Evolutionary conservation across 768 basidiomycete species (phyloP).

Genomic region (Mycena maculata): DNA sequence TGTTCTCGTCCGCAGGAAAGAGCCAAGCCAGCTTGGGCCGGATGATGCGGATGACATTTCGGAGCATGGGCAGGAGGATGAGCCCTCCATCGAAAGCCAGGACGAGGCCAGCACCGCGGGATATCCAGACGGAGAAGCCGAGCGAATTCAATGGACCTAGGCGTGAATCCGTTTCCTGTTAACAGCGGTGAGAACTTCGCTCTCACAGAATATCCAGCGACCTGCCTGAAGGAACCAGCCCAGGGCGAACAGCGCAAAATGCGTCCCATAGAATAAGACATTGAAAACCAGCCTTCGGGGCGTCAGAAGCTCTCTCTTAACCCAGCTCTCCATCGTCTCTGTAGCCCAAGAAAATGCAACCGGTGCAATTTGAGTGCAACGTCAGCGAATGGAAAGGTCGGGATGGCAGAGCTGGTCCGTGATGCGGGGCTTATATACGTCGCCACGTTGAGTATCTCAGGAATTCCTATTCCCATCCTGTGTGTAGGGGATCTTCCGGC

Average conservation of each 20-base stretch:
- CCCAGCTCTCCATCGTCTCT: conserved; percentile 74
- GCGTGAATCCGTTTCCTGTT: conserved; percentile 68
- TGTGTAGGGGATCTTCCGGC: too few relatives aligned
- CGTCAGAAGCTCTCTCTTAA: conserved; percentile 74
- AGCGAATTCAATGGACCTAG: conserved; percentile 83
- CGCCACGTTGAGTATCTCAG: too few relatives aligned
- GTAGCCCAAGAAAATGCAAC: conserved; percentile 11
- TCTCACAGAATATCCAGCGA: conserved; percentile 3
- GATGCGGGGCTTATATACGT: too few relatives aligned
- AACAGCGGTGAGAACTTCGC: conserved; percentile 4
- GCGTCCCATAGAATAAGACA: conserved; percentile 81
- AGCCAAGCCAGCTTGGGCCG: conserved; percentile 85
- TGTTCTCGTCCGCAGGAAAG: conserved; percentile 93
- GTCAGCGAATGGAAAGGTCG: too few relatives aligned
- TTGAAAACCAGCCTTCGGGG: conserved; percentile 78
- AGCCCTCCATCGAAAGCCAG: conserved; percentile 90
- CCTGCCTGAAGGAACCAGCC: conserved; percentile 90
- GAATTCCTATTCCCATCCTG: too few relatives aligned
- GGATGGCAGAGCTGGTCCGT: too few relatives aligned
- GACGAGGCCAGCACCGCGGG: conserved; percentile 91
- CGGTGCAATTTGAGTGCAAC: too few relatives aligned
- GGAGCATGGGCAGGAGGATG: conserved; percentile 89
- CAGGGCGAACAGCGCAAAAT: conserved; percentile 79
- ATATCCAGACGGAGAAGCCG: conserved; percentile 87
- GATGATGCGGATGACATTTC: conserved; percentile 86